phyloP scores from a whole-genome alignment of 139 green algal genomes.

The Chlamydomonas sp. region DNA sequence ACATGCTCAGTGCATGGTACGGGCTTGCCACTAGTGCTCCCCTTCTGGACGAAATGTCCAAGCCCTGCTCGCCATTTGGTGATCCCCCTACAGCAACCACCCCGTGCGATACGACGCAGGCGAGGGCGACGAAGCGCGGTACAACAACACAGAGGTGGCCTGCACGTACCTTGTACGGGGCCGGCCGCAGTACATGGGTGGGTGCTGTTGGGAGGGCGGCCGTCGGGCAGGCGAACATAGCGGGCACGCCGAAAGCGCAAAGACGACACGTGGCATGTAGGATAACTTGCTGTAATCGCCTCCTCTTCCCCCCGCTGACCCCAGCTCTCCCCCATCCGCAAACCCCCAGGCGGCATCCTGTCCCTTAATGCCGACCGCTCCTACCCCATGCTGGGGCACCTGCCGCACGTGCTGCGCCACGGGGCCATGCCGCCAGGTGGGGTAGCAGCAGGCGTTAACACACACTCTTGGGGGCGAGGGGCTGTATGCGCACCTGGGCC shows the following conservation, averaged over 20 bases:
- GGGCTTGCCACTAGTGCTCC: too few species aligned
- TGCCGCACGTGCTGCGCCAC: conserved; percentile 29
- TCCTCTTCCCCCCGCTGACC: too few species aligned
- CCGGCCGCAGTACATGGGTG: conserved; percentile 35
- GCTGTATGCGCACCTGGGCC: too few species aligned
- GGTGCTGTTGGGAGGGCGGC: neutral
- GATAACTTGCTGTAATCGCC: too few species aligned
- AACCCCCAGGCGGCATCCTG: conserved; percentile 28
- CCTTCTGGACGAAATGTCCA: too few species aligned
- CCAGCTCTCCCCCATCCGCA: neutral
- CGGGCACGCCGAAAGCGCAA: too few species aligned
- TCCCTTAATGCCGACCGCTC: conserved; percentile 32
- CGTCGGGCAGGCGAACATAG: too few species aligned
- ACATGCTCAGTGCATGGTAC: too few species aligned
- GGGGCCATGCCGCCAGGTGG: conserved; percentile 28
- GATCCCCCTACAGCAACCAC: neutral
- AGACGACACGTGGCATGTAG: too few species aligned
- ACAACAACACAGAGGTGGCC: conserved; percentile 27
- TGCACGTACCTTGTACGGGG: conserved; percentile 28
- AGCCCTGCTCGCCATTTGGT: neutral
- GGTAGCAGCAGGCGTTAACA: neutral
- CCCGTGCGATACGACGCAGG: neutral
- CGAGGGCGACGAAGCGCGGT: conserved; percentile 4
- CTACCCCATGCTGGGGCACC: conserved; percentile 41
- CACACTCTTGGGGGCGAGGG: too few species aligned